Evolutionary conservation across 495 filamentous ascomycete species (phyloP).

Genomic region (Penicillium antarcticum): DNA sequence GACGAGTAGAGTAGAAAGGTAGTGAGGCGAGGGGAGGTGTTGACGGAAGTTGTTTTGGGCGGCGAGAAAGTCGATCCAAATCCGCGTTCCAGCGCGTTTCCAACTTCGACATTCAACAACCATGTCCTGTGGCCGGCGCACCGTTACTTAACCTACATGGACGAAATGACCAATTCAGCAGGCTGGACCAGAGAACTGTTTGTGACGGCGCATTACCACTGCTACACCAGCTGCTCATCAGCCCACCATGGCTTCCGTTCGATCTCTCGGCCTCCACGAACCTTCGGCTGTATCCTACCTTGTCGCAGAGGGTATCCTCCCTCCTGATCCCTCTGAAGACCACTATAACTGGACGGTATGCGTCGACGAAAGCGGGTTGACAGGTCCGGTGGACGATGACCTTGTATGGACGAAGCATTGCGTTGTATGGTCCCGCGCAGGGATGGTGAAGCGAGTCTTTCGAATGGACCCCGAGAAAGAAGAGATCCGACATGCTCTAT

Average conservation of each 20-base stretch:
- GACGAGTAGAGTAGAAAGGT: not conserved
- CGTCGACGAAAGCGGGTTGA: slow-evolving; percentile 39
- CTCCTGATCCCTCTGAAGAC: slow-evolving; percentile 59
- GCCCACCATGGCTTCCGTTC: slow-evolving; percentile 75
- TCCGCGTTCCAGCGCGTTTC: slow-evolving; percentile 31
- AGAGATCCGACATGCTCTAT: slow-evolving; percentile 73
- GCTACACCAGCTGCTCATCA: slow-evolving; percentile 21
- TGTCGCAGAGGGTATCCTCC: slow-evolving; percentile 74
- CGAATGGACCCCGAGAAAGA: slow-evolving; percentile 84
- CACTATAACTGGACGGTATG: slow-evolving; percentile 69
- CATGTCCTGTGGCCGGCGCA: slow-evolving; percentile 8
- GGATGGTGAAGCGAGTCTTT: slow-evolving; percentile 82
- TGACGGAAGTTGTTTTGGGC: slow-evolving; percentile 28
- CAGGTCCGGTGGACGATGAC: slow-evolving; percentile 66
- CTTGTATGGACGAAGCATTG: slow-evolving; percentile 76
- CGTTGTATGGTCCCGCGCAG: slow-evolving; percentile 89
- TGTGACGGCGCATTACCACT: slow-evolving; percentile 19
- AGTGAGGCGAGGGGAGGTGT: slow-evolving; percentile 7
- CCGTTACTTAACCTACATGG: not conserved
- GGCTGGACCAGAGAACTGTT: slow-evolving; percentile 12
- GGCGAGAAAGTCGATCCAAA: slow-evolving; percentile 16
- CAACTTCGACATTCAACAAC: slow-evolving; percentile 12
- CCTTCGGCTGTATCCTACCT: slow-evolving; percentile 80
- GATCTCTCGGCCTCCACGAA: slow-evolving; percentile 82
- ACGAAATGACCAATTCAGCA: slow-evolving; percentile 12